These are phyloP conservation scores for Lenzites betulinus DNA, from an alignment of 768 basidiomycete genomes.

Conservation along the genomic window DNA sequence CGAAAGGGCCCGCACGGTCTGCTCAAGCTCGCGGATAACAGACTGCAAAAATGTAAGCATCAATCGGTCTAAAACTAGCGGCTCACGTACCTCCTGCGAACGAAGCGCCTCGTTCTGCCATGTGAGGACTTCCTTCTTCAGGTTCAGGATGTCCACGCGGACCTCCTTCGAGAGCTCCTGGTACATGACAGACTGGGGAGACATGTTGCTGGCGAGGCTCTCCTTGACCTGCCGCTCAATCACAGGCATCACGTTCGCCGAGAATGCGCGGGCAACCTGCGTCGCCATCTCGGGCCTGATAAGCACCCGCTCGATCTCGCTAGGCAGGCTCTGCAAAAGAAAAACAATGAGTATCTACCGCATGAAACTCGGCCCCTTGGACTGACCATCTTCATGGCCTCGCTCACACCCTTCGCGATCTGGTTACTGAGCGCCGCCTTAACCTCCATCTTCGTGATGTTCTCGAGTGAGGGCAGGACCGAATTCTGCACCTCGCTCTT, in stretches of 20 bases:
- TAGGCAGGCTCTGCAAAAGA: constrained; percentile 61
- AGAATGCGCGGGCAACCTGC: constrained; percentile 76
- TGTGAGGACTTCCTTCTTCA: constrained; percentile 77
- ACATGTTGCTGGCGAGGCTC: constrained; percentile 66
- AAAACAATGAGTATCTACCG: background rate
- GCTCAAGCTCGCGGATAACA: constrained; percentile 79
- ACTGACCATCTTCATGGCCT: constrained; percentile 72
- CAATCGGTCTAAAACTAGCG: background rate
- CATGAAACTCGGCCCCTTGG: background rate
- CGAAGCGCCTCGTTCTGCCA: constrained; percentile 83
- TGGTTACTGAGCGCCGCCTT: constrained; percentile 77
- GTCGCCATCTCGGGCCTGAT: constrained; percentile 73
- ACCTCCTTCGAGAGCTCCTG: constrained; percentile 80
- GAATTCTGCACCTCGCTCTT: constrained; percentile 84
- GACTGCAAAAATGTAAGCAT: constrained; percentile 43
- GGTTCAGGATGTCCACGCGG: constrained; percentile 68
- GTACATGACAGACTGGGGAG: constrained; percentile 76
- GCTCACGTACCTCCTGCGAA: constrained; percentile 67
- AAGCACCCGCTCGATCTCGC: constrained; percentile 78
- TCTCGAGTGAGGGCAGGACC: constrained; percentile 80
- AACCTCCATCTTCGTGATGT: constrained; percentile 80
- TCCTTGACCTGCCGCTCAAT: constrained; percentile 86
- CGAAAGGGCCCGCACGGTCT: constrained; percentile 68
- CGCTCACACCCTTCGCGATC: constrained; percentile 70
- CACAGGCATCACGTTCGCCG: constrained; percentile 69